Conservation (phyloP, 805 yeast genomes). For the Crinitomyces ghanaensis region DNA sequence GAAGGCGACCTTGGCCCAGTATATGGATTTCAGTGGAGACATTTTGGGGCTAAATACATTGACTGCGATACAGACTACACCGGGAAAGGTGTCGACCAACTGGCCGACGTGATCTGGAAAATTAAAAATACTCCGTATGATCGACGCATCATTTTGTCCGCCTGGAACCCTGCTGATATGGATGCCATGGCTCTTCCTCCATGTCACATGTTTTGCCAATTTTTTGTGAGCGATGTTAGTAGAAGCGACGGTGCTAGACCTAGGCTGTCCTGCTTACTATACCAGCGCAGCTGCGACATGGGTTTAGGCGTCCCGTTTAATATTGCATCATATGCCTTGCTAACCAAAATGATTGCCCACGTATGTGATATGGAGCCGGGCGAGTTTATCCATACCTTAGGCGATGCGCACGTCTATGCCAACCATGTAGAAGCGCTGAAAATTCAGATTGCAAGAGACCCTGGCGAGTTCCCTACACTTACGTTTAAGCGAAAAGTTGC, state of each 20-base stretch:
- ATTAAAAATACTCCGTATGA: slow-evolving; percentile 86
- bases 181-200: slow-evolving; percentile 95
- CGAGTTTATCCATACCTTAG: slow-evolving; percentile 88
- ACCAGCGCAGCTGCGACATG: slow-evolving; percentile 98
- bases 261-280: slow-evolving; percentile 72
- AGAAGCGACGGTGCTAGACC: too few relatives aligned
- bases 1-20: slow-evolving; percentile 98
- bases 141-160: slow-evolving; percentile 85
- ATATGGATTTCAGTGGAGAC: slow-evolving; percentile 99
- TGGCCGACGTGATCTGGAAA: slow-evolving; percentile 65
- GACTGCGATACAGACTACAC: slow-evolving; percentile 82
- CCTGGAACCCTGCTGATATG: slow-evolving; percentile 98
- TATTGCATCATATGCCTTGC: slow-evolving; percentile 88
- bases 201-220: slow-evolving; percentile 93
- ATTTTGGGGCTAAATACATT: slow-evolving; percentile 86
- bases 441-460: slow-evolving; percentile 64
- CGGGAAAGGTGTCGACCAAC: slow-evolving; percentile 85
- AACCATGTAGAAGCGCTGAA: slow-evolving; percentile 89
- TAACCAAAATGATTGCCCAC: slow-evolving; percentile 91
- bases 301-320: slow-evolving; percentile 99
- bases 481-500: slow-evolving; percentile 54
- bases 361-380: slow-evolving; percentile 94
- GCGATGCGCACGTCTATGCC: slow-evolving; percentile 90
- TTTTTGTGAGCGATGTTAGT: slow-evolving; percentile 67
- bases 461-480: slow-evolving; percentile 72